Percentiles rank a stretch among this genome's conserved stretches.
Conservation (phyloP, 2,329 filamentous ascomycete species). For the Lasiodiplodia hormozganensis region DNA sequence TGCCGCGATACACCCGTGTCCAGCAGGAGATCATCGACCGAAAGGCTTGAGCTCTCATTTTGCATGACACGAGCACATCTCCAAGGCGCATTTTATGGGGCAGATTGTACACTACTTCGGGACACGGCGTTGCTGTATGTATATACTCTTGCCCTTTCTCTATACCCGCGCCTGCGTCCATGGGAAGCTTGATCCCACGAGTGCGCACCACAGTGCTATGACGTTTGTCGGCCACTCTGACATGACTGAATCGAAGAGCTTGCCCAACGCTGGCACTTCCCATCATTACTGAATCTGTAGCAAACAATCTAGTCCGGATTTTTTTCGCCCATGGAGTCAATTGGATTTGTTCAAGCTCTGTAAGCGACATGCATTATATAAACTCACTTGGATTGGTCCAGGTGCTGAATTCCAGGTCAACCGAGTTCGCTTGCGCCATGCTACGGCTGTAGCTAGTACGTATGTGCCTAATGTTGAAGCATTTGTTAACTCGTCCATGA, state of each 20-base stretch:
- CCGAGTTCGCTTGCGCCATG: too few species aligned
- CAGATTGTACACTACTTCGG: constrained; percentile 9
- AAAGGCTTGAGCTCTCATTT: neutral
- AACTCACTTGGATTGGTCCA: neutral
- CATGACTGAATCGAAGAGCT: neutral
- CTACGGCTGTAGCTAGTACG: too few species aligned
- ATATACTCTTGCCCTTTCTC: constrained; percentile 6
- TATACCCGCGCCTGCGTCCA: constrained; percentile 16
- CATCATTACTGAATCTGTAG: neutral
- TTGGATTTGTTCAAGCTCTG: neutral
- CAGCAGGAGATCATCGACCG: constrained; percentile 21
- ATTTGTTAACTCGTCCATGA: too few species aligned
- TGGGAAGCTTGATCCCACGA: too few species aligned
- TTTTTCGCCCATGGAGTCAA: neutral
- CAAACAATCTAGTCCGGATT: neutral
- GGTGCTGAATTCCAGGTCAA: too few species aligned
- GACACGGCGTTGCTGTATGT: constrained; percentile 17
- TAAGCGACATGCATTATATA: neutral
- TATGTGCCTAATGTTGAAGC: too few species aligned
- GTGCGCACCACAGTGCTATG: neutral
- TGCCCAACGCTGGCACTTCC: neutral
- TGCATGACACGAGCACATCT: neutral
- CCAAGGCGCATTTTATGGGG: constrained; percentile 5
- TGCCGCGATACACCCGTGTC: constrained; percentile 38
- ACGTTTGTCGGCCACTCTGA: neutral